phyloP scores from a whole-genome alignment of 345 rosid species.

The Brassica nigra region DNA sequence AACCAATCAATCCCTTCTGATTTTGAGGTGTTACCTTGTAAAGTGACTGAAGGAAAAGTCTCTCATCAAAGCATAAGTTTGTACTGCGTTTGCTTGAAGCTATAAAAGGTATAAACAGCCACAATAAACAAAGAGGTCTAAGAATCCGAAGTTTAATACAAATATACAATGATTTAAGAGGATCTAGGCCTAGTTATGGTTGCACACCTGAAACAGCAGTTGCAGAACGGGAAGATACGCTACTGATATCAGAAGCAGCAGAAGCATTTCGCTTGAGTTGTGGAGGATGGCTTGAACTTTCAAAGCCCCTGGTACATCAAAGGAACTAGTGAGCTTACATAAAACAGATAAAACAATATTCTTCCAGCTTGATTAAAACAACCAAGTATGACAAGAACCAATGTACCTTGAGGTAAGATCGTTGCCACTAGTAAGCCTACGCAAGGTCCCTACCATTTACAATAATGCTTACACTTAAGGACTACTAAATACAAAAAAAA shows the following conservation, averaged over 20 bases:
- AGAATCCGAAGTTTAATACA: background rate
- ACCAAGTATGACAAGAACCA: slow-evolving; percentile 9
- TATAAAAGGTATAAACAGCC: slow-evolving; percentile 36
- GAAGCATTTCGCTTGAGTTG: slow-evolving; percentile 75
- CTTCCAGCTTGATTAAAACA: background rate
- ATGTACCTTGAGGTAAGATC: slow-evolving; percentile 68
- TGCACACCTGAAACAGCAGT: slow-evolving; percentile 47
- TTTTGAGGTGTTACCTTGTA: slow-evolving; percentile 52
- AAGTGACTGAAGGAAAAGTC: slow-evolving; percentile 77
- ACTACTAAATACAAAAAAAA: background rate
- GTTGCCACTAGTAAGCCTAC: slow-evolving; percentile 53
- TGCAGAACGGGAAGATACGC: slow-evolving; percentile 53
- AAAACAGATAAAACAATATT: background rate
- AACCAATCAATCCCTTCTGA: background rate
- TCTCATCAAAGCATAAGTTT: slow-evolving; percentile 87
- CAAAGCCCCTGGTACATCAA: slow-evolving; percentile 50
- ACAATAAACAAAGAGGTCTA: slow-evolving; percentile 11
- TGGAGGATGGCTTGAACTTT: slow-evolving; percentile 49
- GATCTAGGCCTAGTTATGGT: too few relatives aligned
- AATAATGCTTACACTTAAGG: background rate
- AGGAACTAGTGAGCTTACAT: slow-evolving; percentile 5
- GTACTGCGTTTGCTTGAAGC: slow-evolving; percentile 56
- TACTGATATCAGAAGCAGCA: slow-evolving; percentile 69
- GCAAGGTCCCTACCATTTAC: slow-evolving; percentile 52
- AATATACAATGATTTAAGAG: background rate